A percentile compares a stretch with the other conserved stretches of the same genome.
Evolutionary conservation across 352 stramenopile genomes (phyloP).

Genomic region (Phytophthora quininea): DNA sequence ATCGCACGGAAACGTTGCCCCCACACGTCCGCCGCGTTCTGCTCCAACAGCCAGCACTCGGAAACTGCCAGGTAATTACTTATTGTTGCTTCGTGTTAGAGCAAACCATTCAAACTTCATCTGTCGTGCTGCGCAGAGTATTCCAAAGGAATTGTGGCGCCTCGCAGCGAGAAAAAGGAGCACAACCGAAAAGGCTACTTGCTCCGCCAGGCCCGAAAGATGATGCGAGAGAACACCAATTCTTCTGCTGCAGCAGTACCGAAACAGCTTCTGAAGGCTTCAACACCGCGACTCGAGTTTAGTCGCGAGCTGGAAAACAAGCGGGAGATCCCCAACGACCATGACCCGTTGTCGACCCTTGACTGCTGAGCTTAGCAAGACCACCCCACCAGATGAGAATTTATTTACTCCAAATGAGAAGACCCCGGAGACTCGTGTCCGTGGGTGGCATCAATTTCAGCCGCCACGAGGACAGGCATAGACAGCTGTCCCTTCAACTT

Average conservation of each 20-base stretch:
- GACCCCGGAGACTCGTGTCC: background rate
- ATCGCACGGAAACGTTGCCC: background rate
- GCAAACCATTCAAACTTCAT: background rate
- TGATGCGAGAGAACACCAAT: conserved; percentile 36
- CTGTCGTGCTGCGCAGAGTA: conserved; percentile 9
- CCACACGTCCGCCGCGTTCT: background rate
- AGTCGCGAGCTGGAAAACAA: conserved; percentile 14
- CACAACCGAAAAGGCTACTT: conserved; percentile 80
- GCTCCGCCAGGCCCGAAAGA: conserved; percentile 60
- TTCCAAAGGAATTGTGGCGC: conserved; percentile 7
- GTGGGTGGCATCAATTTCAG: background rate
- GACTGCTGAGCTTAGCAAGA: conserved; percentile 17
- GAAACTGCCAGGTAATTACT: conserved; percentile 32
- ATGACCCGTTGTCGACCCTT: conserved; percentile 16
- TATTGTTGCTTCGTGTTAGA: background rate
- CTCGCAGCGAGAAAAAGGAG: conserved; percentile 60
- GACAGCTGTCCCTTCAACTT: background rate
- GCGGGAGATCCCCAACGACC: conserved; percentile 10
- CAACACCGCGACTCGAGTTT: conserved; percentile 9
- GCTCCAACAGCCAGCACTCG: background rate
- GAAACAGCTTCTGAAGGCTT: conserved; percentile 12
- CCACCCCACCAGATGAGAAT: conserved; percentile 24
- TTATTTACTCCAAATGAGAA: conserved; percentile 34
- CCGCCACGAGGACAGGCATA: background rate
- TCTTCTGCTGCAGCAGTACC: background rate